Base-by-base conservation (phyloP, 2,329 filamentous ascomycete genomes). In the Stenocarpella maydis region DNA sequence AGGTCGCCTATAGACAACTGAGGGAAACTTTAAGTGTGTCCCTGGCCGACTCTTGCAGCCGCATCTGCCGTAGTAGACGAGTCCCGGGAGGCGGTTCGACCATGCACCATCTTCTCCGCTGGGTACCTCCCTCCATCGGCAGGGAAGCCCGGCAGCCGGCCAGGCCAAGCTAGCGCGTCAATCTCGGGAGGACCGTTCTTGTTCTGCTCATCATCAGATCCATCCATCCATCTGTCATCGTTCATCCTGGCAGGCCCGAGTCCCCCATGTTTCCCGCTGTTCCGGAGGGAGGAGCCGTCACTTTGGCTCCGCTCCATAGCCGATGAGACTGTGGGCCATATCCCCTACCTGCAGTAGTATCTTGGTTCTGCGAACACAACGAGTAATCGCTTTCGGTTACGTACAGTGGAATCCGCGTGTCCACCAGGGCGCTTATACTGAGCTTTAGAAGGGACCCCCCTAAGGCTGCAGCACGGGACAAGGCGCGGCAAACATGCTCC, bases 401-500 rank as follows among this genome's bases (percentile, higher is more conserved):
- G 17, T 53, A 39, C 26, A 34, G 17, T 39, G 24, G 41, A 21
- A 5, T 19, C 24, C 39, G 39, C 54, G 21, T 58, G 43, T 39
- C 43, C 64, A 67, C 52, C 41, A 49, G 15, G 65, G 65, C 65
- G 65, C 52, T 55, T 58, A 67, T 24, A 67, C 43, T 34, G 28
- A 34, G 47, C 41, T 41, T 17, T 14, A 9, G 26, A 34, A 5
- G 2, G 52, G 5, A 49, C n/a, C 28, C 52, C 24, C 61, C 14
- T n/a, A 26, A 26, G 2, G n/a, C 65, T 63, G 58, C 41, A 21
- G 58, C 43, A 37, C 28, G 43, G 28, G 14, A 49, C 19, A 28
- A 26, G 58, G 58, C 58, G 58, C 58, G 43, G 58, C 58, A 63
- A 63, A 49, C 58, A 63, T 34, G 58, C 34, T 26, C 37, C 9